These are phyloP conservation scores for Symmetrospora coprosmae DNA, from an alignment of 768 basidiomycete species.

Conservation along the genomic window DNA sequence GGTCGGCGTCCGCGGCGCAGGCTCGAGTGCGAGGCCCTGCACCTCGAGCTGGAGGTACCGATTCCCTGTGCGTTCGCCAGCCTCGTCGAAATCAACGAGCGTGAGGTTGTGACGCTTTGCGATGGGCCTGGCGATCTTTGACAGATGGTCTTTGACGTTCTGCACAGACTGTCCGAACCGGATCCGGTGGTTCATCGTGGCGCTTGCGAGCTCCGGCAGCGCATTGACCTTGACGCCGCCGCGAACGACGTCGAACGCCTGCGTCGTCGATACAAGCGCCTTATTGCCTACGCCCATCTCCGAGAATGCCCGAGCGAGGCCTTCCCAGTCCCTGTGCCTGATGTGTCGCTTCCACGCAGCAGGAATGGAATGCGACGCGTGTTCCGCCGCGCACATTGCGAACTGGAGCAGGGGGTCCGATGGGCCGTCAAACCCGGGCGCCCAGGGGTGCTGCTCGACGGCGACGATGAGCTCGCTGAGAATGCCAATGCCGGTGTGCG, in stretches of 20 bases:
- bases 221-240: conserved; percentile 20
- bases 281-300: neutral
- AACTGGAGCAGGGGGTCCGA: conserved; percentile 13
- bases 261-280: neutral
- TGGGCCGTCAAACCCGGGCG: neutral
- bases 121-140: neutral
- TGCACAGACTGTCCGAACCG: neutral
- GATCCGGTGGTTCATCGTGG: neutral
- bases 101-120: neutral
- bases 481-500: conserved; percentile 19
- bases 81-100: neutral
- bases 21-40: neutral
- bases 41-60: neutral
- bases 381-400: neutral
- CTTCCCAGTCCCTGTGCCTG: neutral
- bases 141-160: neutral
- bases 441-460: neutral
- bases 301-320: neutral
- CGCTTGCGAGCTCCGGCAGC: neutral
- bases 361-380: neutral
- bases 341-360: neutral
- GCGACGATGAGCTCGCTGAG: neutral
- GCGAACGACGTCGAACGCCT: conserved; percentile 2
- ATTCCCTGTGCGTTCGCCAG: neutral
- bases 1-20: conserved; percentile 5